Base-by-base conservation (phyloP, 768 basidiomycete species). In the Lyophyllum semitale region DNA sequence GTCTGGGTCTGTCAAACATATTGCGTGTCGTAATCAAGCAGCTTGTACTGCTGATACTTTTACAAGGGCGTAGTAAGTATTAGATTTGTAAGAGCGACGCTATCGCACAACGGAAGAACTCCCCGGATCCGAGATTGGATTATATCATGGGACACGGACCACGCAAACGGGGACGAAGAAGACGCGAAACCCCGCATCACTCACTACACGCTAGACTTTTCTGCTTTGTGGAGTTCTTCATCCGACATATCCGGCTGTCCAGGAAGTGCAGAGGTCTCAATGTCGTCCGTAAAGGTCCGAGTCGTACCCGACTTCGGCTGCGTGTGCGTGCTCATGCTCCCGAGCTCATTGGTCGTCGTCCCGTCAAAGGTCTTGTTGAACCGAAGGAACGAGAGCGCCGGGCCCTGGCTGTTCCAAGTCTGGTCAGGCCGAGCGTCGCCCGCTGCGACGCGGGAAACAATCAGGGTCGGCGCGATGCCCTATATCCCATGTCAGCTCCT, bases 401-500 rank as follows among this genome's bases (percentile, higher is more conserved):
- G 54, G 1, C 48, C 54, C 25, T 22, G 22, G 1, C 56, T 54
- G 18, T 54, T 59, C 60, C 60, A 61, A 12, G 54, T 51, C 13
- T 58, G 30, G 30, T 61, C 42, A 18, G 57, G 57, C 3, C 57
- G 57, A 1, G 57, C 44, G 9, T 55, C 57, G 3, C 60, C 60
- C 27, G 48, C 56, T 23, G 60, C 60, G 30, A 58, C 60, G 23
- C 59, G 59, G 2, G 59, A 49, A 7, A 61, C 56, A 26, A 61
- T 52, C 27, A 61, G 56, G 27, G 59, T 61, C 26, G 59, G 59
- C 17, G 59, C 59, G 17, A 61, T 61, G 18, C 59, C 59, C 59
- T 58, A 20, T 17, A 44, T 18, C 17, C 43, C 23, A 26, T 17
- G 26, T 44, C 43, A 44, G 43, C 41, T 13, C 29, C 25, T n/a